These are phyloP conservation scores for Aureobasidium sp. DNA, from an alignment of 2,329 filamentous ascomycete species.

Conservation along the genomic window DNA sequence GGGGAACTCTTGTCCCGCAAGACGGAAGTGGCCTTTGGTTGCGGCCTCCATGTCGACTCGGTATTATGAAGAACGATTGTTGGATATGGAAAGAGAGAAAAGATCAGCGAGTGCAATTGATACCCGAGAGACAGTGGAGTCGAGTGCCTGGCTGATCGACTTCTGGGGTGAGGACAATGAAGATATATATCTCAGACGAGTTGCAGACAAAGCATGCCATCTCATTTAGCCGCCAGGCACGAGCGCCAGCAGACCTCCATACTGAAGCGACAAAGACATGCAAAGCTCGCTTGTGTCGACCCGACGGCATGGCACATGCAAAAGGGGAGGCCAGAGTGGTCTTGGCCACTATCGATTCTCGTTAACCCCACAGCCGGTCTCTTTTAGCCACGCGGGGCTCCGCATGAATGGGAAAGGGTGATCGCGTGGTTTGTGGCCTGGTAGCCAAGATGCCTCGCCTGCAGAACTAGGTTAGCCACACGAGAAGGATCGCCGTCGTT, in stretches of 20 bases:
- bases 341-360: constrained; percentile 13
- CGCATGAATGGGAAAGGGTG: constrained; percentile 11
- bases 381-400: constrained; percentile 13
- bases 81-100: background rate
- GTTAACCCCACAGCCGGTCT: constrained; percentile 6
- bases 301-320: constrained; percentile 6
- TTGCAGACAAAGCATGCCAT: background rate
- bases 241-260: background rate
- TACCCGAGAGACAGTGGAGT: constrained; percentile 1
- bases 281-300: constrained; percentile 6
- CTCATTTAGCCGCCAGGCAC: constrained; percentile 15
- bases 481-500: constrained; percentile 2
- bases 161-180: background rate
- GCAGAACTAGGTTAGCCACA: background rate
- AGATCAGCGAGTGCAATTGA: constrained; percentile 3
- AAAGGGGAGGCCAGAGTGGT: background rate
- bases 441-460: background rate
- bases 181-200: constrained; percentile 10
- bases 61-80: constrained; percentile 7
- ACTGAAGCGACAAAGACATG: background rate
- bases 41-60: constrained; percentile 25
- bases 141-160: constrained; percentile 11
- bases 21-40: constrained; percentile 27
- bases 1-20: constrained; percentile 26
- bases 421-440: constrained; percentile 12